These are phyloP conservation scores for Hordeum marinum DNA, from an alignment of 176 grass and related monocot species.

Conservation along the genomic window DNA sequence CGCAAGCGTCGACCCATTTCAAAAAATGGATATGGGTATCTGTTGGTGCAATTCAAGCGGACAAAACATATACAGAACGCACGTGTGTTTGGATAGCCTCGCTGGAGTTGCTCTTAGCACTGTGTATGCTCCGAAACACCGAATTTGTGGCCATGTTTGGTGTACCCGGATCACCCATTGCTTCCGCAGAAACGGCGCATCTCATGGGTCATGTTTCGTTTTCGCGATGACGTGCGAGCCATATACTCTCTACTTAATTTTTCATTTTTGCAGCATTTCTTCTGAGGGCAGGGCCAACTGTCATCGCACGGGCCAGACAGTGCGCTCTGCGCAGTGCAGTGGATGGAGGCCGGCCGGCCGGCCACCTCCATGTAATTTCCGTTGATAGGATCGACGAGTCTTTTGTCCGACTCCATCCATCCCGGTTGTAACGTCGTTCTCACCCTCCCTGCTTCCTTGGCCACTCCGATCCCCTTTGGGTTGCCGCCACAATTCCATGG, in stretches of 20 bases:
- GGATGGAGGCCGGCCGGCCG: neutral
- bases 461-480: neutral
- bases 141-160: too few species aligned
- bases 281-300: neutral
- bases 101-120: too few species aligned
- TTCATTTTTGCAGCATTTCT: neutral
- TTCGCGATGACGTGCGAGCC: neutral
- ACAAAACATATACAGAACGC: too few species aligned
- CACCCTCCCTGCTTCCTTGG: neutral
- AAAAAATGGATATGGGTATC: too few species aligned
- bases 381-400: neutral
- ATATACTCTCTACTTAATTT: neutral
- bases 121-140: too few species aligned
- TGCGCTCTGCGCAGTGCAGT: neutral
- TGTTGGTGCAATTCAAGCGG: too few species aligned
- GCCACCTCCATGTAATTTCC: neutral
- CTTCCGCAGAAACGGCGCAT: too few species aligned
- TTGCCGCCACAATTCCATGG: too few species aligned
- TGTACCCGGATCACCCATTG: too few species aligned
- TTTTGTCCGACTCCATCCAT: neutral
- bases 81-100: too few species aligned
- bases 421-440: neutral
- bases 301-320: too few species aligned
- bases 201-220: neutral
- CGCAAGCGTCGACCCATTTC: too few species aligned